Conservation (phyloP, 2,329 filamentous ascomycete species). For the Madurella mycetomatis region DNA sequence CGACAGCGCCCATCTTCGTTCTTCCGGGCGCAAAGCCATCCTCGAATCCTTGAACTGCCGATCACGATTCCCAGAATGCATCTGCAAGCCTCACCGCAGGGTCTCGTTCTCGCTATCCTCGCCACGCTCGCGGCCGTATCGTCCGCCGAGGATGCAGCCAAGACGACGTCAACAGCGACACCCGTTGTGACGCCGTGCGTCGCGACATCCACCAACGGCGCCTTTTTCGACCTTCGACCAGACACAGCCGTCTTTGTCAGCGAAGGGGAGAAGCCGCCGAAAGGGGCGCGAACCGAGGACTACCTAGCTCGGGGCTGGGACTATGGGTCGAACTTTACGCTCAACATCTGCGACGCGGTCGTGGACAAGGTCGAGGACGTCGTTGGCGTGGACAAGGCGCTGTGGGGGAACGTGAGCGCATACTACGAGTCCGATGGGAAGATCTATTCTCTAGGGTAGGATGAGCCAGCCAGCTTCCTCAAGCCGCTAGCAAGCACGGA, state of each 20-base stretch:
- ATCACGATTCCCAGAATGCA: slow-evolving; percentile 21
- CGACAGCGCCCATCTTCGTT: slow-evolving; percentile 8
- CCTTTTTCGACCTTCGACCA: slow-evolving; percentile 56
- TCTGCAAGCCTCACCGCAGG: slow-evolving; percentile 16
- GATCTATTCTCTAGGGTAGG: slow-evolving; percentile 71
- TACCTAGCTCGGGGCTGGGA: slow-evolving; percentile 69
- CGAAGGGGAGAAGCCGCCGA: slow-evolving; percentile 41
- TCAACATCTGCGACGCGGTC: slow-evolving; percentile 78
- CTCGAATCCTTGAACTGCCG: not conserved
- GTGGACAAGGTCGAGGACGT: slow-evolving; percentile 60
- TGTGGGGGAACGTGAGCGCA: slow-evolving; percentile 72
- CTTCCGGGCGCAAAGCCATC: not conserved
- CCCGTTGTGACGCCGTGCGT: slow-evolving; percentile 48
- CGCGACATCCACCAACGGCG: slow-evolving; percentile 51
- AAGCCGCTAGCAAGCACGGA: not conserved
- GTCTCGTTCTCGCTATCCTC: slow-evolving; percentile 31
- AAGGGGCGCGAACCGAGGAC: slow-evolving; percentile 42
- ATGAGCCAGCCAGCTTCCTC: slow-evolving; percentile 15
- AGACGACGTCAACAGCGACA: slow-evolving; percentile 34
- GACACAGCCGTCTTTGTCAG: slow-evolving; percentile 45
- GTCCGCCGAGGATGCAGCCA: slow-evolving; percentile 19
- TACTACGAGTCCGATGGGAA: slow-evolving; percentile 65
- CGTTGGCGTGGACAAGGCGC: slow-evolving; percentile 56
- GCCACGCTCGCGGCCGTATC: slow-evolving; percentile 31
- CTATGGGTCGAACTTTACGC: slow-evolving; percentile 74